Evolutionary conservation across 139 green algal species (phyloP).

Genomic region (Chlorella vulgaris): DNA sequence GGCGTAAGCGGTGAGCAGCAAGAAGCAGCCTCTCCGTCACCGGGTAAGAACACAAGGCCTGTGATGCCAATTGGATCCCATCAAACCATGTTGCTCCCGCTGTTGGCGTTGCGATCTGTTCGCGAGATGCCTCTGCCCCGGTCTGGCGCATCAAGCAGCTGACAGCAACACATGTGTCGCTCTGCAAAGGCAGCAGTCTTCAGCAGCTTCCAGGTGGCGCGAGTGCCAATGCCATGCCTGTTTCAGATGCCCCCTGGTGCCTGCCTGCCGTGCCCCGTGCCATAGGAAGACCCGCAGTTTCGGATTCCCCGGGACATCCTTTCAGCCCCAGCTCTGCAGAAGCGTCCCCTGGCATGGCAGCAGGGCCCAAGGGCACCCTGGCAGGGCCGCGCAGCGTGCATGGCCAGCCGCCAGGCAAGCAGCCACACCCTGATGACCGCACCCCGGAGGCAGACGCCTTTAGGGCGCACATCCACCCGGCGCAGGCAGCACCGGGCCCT

Average conservation of each 20-base stretch:
- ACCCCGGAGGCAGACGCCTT: slow-evolving; percentile 14
- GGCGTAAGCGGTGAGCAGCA: background rate
- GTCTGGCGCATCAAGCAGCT: no score
- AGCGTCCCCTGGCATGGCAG: background rate
- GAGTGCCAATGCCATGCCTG: no score
- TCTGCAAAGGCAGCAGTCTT: no score
- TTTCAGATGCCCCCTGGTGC: background rate
- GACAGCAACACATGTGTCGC: no score
- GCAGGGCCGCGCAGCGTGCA: slow-evolving; percentile 4
- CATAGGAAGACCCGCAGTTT: background rate
- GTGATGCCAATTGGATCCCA: background rate
- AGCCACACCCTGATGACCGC: slow-evolving; percentile 11
- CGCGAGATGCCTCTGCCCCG: background rate
- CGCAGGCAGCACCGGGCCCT: background rate
- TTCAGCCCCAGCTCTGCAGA: slow-evolving; percentile 21
- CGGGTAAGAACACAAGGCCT: background rate
- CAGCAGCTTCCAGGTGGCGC: no score
- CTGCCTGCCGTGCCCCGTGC: no score
- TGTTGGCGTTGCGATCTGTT: background rate
- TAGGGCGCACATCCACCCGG: background rate
- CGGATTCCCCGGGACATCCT: background rate
- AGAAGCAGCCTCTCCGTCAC: background rate
- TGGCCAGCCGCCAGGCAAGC: slow-evolving; percentile 19
- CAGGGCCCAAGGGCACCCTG: background rate
- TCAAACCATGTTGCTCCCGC: no score